These are phyloP conservation scores for Deinandra increscens DNA, from an alignment of 129 eudicot genomes.

Conservation along the genomic window DNA sequence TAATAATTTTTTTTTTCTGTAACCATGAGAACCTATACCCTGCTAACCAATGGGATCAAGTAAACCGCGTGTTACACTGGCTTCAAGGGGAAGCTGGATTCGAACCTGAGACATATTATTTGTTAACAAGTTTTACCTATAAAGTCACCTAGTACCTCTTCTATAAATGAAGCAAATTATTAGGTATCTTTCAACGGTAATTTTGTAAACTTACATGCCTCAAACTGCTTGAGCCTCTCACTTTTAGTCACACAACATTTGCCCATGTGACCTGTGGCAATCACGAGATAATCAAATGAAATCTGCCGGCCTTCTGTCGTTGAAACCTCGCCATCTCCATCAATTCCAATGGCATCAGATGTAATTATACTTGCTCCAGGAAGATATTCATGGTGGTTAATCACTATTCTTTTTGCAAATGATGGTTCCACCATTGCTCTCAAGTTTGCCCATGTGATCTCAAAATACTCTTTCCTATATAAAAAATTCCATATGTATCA, in stretches of 20 bases:
- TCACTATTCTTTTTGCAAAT: conserved; percentile 58
- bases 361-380: conserved; percentile 53
- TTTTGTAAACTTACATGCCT: conserved; percentile 46
- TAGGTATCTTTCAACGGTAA: background rate
- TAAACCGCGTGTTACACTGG: too few species aligned
- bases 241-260: conserved; percentile 34
- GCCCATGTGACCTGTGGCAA: conserved; percentile 63
- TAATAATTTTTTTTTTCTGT: background rate
- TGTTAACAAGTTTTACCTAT: conserved; percentile 13
- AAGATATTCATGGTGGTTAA: conserved; percentile 64
- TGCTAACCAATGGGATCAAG: too few species aligned
- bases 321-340: conserved; percentile 44
- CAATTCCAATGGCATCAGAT: conserved; percentile 51
- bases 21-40: too few species aligned
- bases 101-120: background rate
- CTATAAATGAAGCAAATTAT: conserved; percentile 9
- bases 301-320: conserved; percentile 52
- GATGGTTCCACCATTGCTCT: conserved; percentile 73
- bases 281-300: conserved; percentile 66
- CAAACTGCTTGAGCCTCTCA: conserved; percentile 50
- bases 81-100: too few species aligned
- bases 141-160: background rate
- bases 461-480: conserved; percentile 71
- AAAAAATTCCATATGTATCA: conserved; percentile 8
- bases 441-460: conserved; percentile 66